These are phyloP conservation scores for Venturia carpophila DNA, from an alignment of 2,329 filamentous ascomycete species.

Conservation along the genomic window DNA sequence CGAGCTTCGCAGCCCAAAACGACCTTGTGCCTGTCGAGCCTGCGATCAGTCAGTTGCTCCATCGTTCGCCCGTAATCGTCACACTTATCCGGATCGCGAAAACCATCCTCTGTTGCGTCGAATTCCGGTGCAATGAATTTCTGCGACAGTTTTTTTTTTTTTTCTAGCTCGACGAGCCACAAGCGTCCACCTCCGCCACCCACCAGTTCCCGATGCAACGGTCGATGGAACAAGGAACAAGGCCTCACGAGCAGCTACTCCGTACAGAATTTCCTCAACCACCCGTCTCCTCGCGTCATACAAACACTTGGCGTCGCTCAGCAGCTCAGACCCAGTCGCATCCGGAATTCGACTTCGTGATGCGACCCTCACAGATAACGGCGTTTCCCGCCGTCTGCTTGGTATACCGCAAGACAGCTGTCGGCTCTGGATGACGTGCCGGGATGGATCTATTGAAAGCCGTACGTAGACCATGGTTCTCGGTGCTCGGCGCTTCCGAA, in stretches of 20 bases:
- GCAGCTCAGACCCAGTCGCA: background rate
- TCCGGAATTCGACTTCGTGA: background rate
- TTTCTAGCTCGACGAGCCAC: background rate
- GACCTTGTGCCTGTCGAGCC: too few relatives aligned
- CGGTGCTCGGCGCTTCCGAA: background rate
- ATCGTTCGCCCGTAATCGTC: too few relatives aligned
- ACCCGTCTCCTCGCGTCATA: background rate
- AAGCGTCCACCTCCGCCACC: background rate
- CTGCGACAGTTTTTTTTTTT: background rate
- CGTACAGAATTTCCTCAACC: background rate
- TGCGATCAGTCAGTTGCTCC: too few relatives aligned
- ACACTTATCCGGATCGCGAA: too few relatives aligned
- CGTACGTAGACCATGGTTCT: conserved; percentile 1
- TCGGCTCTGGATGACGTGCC: background rate
- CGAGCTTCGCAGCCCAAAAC: background rate
- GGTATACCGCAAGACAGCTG: background rate
- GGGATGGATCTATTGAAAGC: background rate
- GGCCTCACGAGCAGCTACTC: too few relatives aligned
- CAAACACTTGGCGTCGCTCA: background rate
- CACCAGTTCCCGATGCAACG: background rate
- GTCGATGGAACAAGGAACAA: too few relatives aligned
- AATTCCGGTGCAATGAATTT: background rate
- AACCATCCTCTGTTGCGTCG: background rate
- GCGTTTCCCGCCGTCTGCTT: background rate
- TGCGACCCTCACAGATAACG: background rate